Evolutionary conservation across 129 eudicot genomes (phyloP).

Genomic region (Flaveria ramosissima): DNA sequence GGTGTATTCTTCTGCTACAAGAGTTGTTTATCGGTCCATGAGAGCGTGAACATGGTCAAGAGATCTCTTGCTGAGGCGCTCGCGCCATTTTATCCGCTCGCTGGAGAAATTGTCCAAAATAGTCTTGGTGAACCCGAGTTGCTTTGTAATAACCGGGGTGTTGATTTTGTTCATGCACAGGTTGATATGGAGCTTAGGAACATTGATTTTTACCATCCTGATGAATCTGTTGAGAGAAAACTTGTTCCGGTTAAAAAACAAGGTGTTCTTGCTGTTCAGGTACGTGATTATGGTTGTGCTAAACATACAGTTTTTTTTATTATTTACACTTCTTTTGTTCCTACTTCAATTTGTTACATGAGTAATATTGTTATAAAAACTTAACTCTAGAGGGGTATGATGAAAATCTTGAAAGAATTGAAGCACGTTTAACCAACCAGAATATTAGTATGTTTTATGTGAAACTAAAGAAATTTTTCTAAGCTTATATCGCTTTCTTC

Average conservation of each 20-base stretch:
- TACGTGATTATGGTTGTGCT: constrained; percentile 11
- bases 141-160: constrained; percentile 71
- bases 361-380: too few relatives aligned
- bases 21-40: constrained; percentile 5
- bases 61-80: constrained; percentile 50
- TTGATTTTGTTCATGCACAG: constrained; percentile 55
- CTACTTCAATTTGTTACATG: too few relatives aligned
- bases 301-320: too few relatives aligned
- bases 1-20: constrained; percentile 70
- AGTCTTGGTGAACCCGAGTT: constrained; percentile 59
- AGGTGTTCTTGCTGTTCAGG: constrained; percentile 69
- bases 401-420: too few relatives aligned
- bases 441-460: too few relatives aligned
- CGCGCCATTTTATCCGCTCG: constrained; percentile 52
- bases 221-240: constrained; percentile 45
- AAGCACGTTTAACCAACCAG: too few relatives aligned
- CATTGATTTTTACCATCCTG: constrained; percentile 54
- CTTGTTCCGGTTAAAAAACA: constrained; percentile 53
- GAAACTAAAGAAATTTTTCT: too few relatives aligned
- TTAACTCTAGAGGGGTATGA: too few relatives aligned
- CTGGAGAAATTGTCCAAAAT: constrained; percentile 69
- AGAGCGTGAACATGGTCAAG: constrained; percentile 45
- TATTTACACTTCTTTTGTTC: too few relatives aligned
- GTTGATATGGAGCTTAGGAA: constrained; percentile 52
- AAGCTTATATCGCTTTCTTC: too few relatives aligned